phyloP scores from a whole-genome alignment of 2,329 filamentous ascomycete species.

The Calonectria hongkongensis region DNA sequence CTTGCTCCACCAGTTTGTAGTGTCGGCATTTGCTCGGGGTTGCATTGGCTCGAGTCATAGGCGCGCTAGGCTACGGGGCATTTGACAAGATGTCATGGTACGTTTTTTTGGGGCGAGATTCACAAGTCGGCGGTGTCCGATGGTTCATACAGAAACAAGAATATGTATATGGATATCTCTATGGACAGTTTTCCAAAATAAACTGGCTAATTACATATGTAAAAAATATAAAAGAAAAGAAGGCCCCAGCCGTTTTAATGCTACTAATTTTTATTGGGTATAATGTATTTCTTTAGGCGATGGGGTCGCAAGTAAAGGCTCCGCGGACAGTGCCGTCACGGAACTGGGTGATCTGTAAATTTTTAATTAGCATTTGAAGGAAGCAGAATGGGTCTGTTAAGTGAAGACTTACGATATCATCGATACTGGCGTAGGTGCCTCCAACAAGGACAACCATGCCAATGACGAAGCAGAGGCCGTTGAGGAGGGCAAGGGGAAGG shows the following conservation, averaged over 20 bases:
- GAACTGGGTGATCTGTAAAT: constrained; percentile 52
- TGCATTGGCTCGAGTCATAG: constrained; percentile 12
- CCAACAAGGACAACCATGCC: constrained; percentile 39
- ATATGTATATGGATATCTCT: constrained; percentile 19
- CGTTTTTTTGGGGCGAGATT: not conserved
- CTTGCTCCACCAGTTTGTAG: constrained; percentile 9
- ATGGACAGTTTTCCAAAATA: constrained; percentile 16
- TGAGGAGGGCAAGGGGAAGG: constrained; percentile 13
- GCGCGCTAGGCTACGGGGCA: constrained; percentile 1
- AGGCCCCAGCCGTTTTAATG: not conserved
- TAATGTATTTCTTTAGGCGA: constrained; percentile 48
- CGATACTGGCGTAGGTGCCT: constrained; percentile 39
- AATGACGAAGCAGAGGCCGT: constrained; percentile 31
- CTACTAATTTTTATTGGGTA: constrained; percentile 13
- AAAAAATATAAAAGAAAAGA: not conserved
- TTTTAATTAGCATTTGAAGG: constrained; percentile 39
- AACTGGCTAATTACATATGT: constrained; percentile 25
- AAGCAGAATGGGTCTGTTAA: not conserved
- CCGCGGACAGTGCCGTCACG: constrained; percentile 52
- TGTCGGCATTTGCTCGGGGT: constrained; percentile 22
- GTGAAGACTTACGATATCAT: constrained; percentile 34
- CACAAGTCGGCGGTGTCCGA: constrained; percentile 1
- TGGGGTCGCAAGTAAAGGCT: constrained; percentile 56
- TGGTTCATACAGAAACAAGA: constrained; percentile 22
- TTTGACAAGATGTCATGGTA: not conserved